Conservation (phyloP, 2,329 filamentous ascomycete species). For the Biscogniauxia sp. region DNA sequence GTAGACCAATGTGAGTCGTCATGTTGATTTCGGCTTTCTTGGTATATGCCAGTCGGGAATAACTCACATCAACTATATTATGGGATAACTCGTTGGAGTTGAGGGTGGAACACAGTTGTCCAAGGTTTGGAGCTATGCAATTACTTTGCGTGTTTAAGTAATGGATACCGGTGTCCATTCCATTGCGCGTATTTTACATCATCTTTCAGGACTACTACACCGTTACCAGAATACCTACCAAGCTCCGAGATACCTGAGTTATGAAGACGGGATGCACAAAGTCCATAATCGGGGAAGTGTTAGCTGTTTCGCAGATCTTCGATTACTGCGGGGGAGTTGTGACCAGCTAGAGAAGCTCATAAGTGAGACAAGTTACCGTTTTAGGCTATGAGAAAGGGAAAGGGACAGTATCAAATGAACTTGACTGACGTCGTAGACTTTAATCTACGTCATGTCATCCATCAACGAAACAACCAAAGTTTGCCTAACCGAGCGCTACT, state of each 20-base stretch:
- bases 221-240: background rate
- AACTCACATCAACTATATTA: background rate
- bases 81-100: background rate
- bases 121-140: background rate
- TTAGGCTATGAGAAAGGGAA: background rate
- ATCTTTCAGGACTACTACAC: too few species aligned
- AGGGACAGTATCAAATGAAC: background rate
- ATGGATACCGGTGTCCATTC: too few species aligned
- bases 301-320: background rate
- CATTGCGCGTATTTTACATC: too few species aligned
- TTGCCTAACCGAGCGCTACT: too few species aligned
- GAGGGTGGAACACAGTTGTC: background rate
- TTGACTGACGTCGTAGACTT: conserved; percentile 20
- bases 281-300: background rate
- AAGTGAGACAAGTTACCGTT: background rate
- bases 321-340: background rate
- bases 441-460: background rate
- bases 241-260: background rate
- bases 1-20: conserved; percentile 16
- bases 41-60: background rate
- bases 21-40: conserved; percentile 6
- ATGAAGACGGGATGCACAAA: background rate
- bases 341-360: background rate
- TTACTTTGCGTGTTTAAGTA: background rate
- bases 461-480: background rate